Percentiles rank a stretch among this genome's conserved stretches.
These are phyloP conservation scores for Boletus subluridellus DNA, from an alignment of 1,284 basidiomycete species.

Conservation along the genomic window DNA sequence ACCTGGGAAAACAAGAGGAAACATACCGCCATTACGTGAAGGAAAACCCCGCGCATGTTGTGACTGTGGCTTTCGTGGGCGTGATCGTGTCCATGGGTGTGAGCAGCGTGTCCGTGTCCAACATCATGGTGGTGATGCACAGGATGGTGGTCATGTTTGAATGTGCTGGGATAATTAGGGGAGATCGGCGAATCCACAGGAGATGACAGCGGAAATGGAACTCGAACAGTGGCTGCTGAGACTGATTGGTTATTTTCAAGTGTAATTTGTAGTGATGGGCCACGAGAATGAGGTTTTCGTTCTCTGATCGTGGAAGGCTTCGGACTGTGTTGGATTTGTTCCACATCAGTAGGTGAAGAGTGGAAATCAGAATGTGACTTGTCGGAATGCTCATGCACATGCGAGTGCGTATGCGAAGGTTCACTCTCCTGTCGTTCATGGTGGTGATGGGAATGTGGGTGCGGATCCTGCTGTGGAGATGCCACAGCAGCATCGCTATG, in stretches of 20 bases:
- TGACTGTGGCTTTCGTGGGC: constrained; percentile 85
- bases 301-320: constrained; percentile 25
- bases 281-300: constrained; percentile 34
- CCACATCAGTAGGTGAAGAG: constrained; percentile 10
- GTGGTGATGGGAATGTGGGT: constrained; percentile 25
- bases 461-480: constrained; percentile 28
- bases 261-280: constrained; percentile 33
- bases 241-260: constrained; percentile 44
- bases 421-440: constrained; percentile 15
- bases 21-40: constrained; percentile 85
- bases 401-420: constrained; percentile 14
- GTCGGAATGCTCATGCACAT: constrained; percentile 22
- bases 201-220: constrained; percentile 53
- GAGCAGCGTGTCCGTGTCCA: constrained; percentile 46
- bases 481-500: constrained; percentile 10
- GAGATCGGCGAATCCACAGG: constrained; percentile 36
- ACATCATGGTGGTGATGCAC: constrained; percentile 32
- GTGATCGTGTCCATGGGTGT: constrained; percentile 45
- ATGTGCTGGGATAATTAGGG: constrained; percentile 34
- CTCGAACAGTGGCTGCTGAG: constrained; percentile 66
- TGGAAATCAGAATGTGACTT: constrained; percentile 37
- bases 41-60: constrained; percentile 99
- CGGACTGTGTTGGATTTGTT: constrained; percentile 5
- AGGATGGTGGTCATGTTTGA: constrained; percentile 33
- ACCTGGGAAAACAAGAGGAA: constrained; percentile 4